Evolutionary conservation across 2,329 filamentous ascomycete species (phyloP), one percentile per base, ranked within the genome.

Genomic region (Xylariaceae sp.): DNA sequence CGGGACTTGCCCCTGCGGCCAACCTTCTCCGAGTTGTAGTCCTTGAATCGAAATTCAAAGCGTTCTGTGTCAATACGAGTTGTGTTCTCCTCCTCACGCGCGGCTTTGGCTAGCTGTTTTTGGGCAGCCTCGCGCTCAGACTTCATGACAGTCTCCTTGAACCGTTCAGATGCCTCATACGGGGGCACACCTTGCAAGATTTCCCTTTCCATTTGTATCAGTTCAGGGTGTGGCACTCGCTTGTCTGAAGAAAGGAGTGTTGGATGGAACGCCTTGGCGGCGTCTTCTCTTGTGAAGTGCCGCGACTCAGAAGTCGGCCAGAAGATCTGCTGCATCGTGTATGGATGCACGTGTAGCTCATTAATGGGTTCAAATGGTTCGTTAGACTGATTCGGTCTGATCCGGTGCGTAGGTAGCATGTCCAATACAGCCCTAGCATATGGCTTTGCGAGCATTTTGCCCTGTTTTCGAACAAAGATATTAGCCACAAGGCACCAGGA

Each of bases 351-450:
- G 62, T 83, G 77, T 18, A 86, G 72, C 67, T 86, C 83, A 67
- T 85, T 86, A 69, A 86, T 80, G 19, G 80, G 74, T 70, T 87
- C 81, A 62, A 83, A 80, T 0, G 75, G 71, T 16, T 43, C 22
- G 4, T 70, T 68, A 70, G 74, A 81, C 73, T 63, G 77, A 66
- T 62, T 76, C 66, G 51, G 77, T 76, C 56, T 78, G 71, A 66
- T 85, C 68, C 74, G 73, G n/a, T 83, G 88, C 51, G 79, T 79
- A 2, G 90, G 91, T 5, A 97, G 76, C 91, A 96, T 95, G 32
- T 75, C 73, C 63, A 89, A 77, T 21, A 97, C 78, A 10, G 90
- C 88, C 53, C 80, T 80, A 21, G 86, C 79, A 70, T 96, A 96
- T 12, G 89, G 86, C 22, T 75, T 79, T 2, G 91, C 91, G 36